phyloP scores from a whole-genome alignment of 768 basidiomycete species.

The Rhizopogon roseolus region DNA sequence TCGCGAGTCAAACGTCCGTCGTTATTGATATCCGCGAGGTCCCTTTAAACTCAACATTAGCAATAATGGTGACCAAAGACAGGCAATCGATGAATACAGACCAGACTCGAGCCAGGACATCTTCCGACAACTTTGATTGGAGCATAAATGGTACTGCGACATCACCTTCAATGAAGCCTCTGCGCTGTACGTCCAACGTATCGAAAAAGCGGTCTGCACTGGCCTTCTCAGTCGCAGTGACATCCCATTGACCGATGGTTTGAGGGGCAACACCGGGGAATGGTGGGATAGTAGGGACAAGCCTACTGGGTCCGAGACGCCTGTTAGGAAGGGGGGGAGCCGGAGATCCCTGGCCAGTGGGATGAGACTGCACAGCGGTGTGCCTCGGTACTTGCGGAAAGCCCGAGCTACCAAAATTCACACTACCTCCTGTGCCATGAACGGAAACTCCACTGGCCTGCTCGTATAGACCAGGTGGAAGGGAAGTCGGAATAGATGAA shows the following conservation, averaged over 20 bases:
- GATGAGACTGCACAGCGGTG: conserved; percentile 53
- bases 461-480: conserved; percentile 86
- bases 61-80: neutral
- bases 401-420: conserved; percentile 58
- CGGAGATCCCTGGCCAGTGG: conserved; percentile 34
- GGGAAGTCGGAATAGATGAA: conserved; percentile 60
- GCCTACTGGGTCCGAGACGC: conserved; percentile 13
- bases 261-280: conserved; percentile 24
- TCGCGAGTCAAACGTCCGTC: conserved; percentile 85
- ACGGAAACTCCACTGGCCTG: conserved; percentile 51
- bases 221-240: conserved; percentile 76
- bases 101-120: conserved; percentile 89
- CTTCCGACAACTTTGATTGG: conserved; percentile 79
- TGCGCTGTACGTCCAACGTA: conserved; percentile 66
- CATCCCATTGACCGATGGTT: conserved; percentile 62
- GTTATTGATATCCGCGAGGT: conserved; percentile 84
- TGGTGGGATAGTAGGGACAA: conserved; percentile 18
- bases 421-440: conserved; percentile 58
- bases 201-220: conserved; percentile 77
- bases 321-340: conserved; percentile 21
- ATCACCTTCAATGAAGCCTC: conserved; percentile 86
- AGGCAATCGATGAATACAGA: conserved; percentile 31
- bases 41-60: conserved; percentile 50
- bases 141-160: conserved; percentile 95
- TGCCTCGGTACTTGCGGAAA: conserved; percentile 50